Percentiles rank a stretch among this genome's conserved stretches.
Evolutionary conservation across 768 basidiomycete genomes (phyloP).

Genomic region (Pholiota conissans): DNA sequence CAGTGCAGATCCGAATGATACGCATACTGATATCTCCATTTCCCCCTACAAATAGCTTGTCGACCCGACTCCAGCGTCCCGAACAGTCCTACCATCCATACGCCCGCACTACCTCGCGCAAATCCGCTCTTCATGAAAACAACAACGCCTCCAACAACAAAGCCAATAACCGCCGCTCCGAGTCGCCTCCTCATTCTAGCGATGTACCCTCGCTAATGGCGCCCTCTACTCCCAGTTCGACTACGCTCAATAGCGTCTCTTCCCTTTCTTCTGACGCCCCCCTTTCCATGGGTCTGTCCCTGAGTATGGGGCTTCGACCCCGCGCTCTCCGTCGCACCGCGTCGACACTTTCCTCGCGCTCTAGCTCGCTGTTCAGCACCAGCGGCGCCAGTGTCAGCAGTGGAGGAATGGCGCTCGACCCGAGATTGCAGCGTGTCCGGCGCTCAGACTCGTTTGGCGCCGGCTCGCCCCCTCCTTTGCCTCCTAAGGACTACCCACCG

Average conservation of each 20-base stretch:
- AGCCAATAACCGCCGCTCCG: slow-evolving; percentile 28
- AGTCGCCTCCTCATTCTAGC: slow-evolving; percentile 39
- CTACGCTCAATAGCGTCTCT: slow-evolving; percentile 54
- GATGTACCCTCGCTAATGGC: slow-evolving; percentile 44
- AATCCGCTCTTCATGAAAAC: too few species aligned
- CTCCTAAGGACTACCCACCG: slow-evolving; percentile 29
- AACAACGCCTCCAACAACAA: neutral
- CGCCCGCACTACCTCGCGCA: slow-evolving; percentile 41
- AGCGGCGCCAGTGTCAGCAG: slow-evolving; percentile 33
- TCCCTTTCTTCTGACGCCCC: slow-evolving; percentile 31
- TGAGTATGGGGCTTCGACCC: slow-evolving; percentile 33
- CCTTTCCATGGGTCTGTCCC: slow-evolving; percentile 8
- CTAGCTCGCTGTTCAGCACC: slow-evolving; percentile 43
- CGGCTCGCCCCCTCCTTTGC: slow-evolving; percentile 26
- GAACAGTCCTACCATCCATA: slow-evolving; percentile 66
- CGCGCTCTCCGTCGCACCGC: slow-evolving; percentile 43
- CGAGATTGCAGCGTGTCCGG: slow-evolving; percentile 51
- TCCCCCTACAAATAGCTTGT: slow-evolving; percentile 44
- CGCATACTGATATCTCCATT: neutral
- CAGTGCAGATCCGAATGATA: neutral
- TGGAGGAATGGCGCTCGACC: slow-evolving; percentile 37
- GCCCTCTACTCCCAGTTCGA: slow-evolving; percentile 65
- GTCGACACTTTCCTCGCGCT: slow-evolving; percentile 46
- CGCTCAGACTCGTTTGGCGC: slow-evolving; percentile 49
- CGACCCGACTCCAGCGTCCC: slow-evolving; percentile 64